Evolutionary conservation across 306 rosid genomes (phyloP), one percentile per base, ranked within the genome.

Genomic region (Prunus persica): DNA sequence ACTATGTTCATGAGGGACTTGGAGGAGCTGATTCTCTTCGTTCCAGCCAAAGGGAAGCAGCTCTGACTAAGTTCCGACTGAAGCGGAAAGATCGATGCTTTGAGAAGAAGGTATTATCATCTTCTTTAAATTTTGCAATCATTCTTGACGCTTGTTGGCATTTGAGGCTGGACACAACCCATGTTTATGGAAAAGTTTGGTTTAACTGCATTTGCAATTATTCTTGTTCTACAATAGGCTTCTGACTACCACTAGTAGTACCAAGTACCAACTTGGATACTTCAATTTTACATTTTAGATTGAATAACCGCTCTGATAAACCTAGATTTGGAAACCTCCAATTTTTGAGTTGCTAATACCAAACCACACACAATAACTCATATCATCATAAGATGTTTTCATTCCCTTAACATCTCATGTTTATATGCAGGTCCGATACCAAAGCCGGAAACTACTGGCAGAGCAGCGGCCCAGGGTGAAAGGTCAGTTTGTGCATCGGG

Each of bases 381-480:
- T 70, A 19, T 18, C 34, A 11, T 8, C 9, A 1, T 6, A 49
- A 28, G 20, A 16, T 80, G 8, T 34, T 73, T 2, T 30, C 27
- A 47, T 41, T 63, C 67, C 43, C 30, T 34, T 19, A 67, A 67
- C 43, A 28, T 62, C 51, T 43, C 73, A 41, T 45, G 55, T 76
- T 30, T 58, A 79, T 58, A 81, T 51, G 13, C 83, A 89, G 93
- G 91, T 91, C 20, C 81, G 94, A 72, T 91, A 89, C 69, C 91
- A 87, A 52, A 86, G 89, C 72, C 76, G 93, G 72, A 87, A 89
- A 82, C 69, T 68, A 80, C 78, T 83, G 69, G 94, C 97, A 22
- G 97, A 91, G 82, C 88, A 89, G 84, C 84, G 94, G 34, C 94
- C 87, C 8, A 81, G 97, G 63, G 85, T 87, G 43, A 91, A 89